Evolutionary conservation across 2,329 filamentous ascomycete genomes (phyloP), one percentile per base, ranked within the genome.

Genomic region (Cylindrodendrum hubeiense): DNA sequence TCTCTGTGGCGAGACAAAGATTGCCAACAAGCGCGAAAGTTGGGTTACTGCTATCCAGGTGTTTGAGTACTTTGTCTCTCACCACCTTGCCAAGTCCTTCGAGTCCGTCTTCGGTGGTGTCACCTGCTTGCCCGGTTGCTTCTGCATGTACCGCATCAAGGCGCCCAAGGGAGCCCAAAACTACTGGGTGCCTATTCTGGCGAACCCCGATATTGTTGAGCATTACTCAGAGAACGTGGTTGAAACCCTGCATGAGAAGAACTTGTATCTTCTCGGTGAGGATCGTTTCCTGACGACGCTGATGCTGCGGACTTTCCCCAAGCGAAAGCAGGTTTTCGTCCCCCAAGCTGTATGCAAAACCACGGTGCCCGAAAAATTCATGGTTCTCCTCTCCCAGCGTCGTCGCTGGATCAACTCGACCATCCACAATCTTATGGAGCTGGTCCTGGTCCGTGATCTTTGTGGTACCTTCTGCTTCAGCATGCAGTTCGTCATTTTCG

Each of bases 81-180:
- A 99, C 80, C 97, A 99, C 79, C 87, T 97, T 75, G 90, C 95
- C 76, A 99, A 99, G 82, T 94, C 95, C 4, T 99, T 99, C 82
- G 96, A 99, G 81, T 98, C 95, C 1, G 93, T 98, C 71, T 99
- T 99, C 81, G 96, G 96, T 82, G 96, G 96, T 92, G 96, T 99
- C 66, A 99, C 96, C 69, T 99, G 96, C 86, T 86, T 99, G 73
- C 96, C 96, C 17, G 96, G 96, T 70, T 99, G 96, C 86, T 99
- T 99, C 90, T 98, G 94, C 87, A 99, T 99, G 97, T 99, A 99
- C 85, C 93, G 96, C 76, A 98, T 99, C 88, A 99, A 99, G 83
- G 93, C 96, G 30, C 97, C 96, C 66, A 99, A 99, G 84, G 96
- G 96, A 70, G 95, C 93, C 26, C 94, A 98, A 79, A 98, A 99